Conservation (phyloP, 805 yeast species). For the Sungouiella thailandica region DNA sequence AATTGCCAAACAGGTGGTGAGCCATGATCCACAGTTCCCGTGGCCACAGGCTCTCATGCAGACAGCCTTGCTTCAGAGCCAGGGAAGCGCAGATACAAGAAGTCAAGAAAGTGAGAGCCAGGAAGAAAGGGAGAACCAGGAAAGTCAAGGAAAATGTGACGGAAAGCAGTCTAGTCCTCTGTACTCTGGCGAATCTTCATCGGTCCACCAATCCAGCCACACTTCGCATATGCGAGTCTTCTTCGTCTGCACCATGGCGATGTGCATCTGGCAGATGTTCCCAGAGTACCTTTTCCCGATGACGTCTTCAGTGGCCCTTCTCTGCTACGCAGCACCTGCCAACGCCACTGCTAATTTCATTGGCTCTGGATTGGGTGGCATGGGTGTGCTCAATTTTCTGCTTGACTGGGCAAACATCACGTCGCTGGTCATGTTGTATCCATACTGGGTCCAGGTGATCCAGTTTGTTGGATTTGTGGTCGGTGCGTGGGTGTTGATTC, state of each 20-base stretch:
- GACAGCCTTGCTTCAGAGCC: constrained; percentile 28
- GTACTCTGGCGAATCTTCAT: background rate
- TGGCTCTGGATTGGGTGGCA: constrained; percentile 51
- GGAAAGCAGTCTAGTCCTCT: background rate
- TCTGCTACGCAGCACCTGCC: constrained; percentile 46
- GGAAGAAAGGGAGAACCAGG: background rate
- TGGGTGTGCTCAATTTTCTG: constrained; percentile 45
- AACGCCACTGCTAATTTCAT: constrained; percentile 38
- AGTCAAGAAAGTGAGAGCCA: background rate
- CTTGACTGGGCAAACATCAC: constrained; percentile 53
- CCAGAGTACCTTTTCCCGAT: constrained; percentile 47
- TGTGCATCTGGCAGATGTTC: constrained; percentile 40
- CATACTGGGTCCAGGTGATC: constrained; percentile 49
- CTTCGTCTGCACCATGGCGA: constrained; percentile 21
- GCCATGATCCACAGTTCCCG: constrained; percentile 45
- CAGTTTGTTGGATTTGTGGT: constrained; percentile 43
- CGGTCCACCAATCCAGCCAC: background rate
- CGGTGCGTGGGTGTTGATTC: constrained; percentile 47
- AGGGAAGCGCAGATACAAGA: constrained; percentile 5
- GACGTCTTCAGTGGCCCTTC: constrained; percentile 43
- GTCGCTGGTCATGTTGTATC: constrained; percentile 44
- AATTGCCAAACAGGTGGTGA: constrained; percentile 40
- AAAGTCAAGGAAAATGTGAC: too few species aligned
- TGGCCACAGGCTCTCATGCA: constrained; percentile 52
- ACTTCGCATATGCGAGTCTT: constrained; percentile 35